Conservation (phyloP, 1,284 basidiomycete species). For the Cryptococcus sp. region DNA sequence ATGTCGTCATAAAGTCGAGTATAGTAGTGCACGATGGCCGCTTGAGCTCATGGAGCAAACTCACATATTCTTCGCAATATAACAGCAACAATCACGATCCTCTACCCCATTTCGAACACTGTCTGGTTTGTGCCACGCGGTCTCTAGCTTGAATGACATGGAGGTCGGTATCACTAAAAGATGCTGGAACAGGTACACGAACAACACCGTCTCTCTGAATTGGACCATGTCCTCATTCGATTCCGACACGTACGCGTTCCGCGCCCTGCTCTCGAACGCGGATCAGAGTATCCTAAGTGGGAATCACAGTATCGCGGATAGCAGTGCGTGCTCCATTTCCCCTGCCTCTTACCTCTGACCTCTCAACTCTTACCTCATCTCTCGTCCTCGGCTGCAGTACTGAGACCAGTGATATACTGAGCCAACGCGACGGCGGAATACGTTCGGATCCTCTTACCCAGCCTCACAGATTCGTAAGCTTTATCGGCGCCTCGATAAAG, state of each 20-base stretch:
- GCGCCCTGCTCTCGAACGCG: slow-evolving; percentile 38
- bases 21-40: no score
- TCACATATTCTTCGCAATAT: neutral
- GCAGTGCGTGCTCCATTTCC: slow-evolving; percentile 29
- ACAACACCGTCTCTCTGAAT: slow-evolving; percentile 47
- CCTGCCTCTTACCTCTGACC: neutral
- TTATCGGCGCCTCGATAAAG: neutral
- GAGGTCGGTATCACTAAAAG: neutral
- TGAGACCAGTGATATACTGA: slow-evolving; percentile 7
- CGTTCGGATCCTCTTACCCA: slow-evolving; percentile 34
- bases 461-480: slow-evolving; percentile 27
- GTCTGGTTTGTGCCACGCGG: slow-evolving; percentile 40
- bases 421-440: slow-evolving; percentile 36
- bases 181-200: slow-evolving; percentile 34
- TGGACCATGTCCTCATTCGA: slow-evolving; percentile 40
- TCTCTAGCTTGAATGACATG: no score
- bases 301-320: slow-evolving; percentile 45
- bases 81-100: slow-evolving; percentile 41
- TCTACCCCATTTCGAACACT: slow-evolving; percentile 36
- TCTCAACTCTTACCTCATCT: no score
- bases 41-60: no score
- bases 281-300: slow-evolving; percentile 30
- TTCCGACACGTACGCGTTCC: slow-evolving; percentile 42
- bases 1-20: no score
- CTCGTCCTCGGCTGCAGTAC: no score